These are phyloP conservation scores for Paracoccidioides brasiliensis DNA, from an alignment of 2,329 filamentous ascomycete genomes.

Conservation along the genomic window DNA sequence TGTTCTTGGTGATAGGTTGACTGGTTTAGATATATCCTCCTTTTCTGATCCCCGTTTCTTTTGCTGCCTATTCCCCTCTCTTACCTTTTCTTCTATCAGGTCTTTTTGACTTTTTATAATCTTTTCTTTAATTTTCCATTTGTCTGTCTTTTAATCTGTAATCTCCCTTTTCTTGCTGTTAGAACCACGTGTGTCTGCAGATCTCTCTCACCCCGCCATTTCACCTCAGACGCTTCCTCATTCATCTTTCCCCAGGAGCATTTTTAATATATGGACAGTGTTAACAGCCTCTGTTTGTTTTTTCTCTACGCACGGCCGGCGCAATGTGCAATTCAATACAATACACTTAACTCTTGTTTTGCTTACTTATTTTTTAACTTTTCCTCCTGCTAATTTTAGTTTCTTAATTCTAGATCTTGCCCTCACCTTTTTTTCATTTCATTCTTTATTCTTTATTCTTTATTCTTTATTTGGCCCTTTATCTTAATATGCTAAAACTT, in stretches of 20 bases:
- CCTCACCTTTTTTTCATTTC: background rate
- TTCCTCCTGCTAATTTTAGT: background rate
- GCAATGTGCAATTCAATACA: background rate
- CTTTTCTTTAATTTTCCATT: background rate
- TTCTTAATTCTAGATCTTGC: background rate
- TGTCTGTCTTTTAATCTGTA: background rate
- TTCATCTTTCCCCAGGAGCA: background rate
- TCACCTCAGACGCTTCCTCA: background rate
- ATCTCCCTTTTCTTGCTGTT: background rate
- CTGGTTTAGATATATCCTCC: background rate
- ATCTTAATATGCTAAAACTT: background rate
- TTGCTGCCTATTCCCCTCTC: too few species aligned
- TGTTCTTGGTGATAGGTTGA: background rate
- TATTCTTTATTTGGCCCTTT: too few species aligned
- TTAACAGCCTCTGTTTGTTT: constrained; percentile 8
- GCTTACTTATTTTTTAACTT: background rate
- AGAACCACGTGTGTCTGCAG: background rate
- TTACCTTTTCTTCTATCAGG: too few species aligned
- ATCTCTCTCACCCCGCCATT: background rate
- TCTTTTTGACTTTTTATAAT: too few species aligned
- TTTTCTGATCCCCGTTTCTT: too few species aligned
- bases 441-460: background rate
- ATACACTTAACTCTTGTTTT: background rate
- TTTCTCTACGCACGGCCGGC: background rate
- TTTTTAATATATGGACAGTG: background rate